Conservation (phyloP, 176 grass and related monocot genomes). For the Phyllostachys edulis region DNA sequence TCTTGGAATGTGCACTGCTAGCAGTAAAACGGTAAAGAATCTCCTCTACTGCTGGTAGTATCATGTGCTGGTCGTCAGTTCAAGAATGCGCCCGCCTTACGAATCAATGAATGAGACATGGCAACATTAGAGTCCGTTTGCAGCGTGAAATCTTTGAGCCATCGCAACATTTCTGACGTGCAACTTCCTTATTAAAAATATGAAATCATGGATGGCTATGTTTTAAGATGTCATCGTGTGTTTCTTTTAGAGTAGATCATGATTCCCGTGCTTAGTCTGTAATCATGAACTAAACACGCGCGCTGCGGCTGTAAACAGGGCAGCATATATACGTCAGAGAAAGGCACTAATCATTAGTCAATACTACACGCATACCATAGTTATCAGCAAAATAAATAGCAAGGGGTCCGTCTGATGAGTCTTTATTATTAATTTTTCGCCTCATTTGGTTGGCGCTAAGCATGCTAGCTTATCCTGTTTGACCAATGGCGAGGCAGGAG, state of each 20-base stretch:
- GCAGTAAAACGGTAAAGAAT: constrained; percentile 8
- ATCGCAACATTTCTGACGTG: too few relatives aligned
- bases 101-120: too few relatives aligned
- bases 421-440: not conserved
- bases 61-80: not conserved
- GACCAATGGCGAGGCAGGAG: constrained; percentile 23
- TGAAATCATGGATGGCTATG: too few relatives aligned
- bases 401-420: not conserved
- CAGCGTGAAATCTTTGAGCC: not conserved
- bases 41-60: not conserved
- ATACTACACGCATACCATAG: too few relatives aligned
- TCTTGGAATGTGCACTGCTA: not conserved
- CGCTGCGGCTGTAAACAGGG: too few relatives aligned
- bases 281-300: too few relatives aligned
- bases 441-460: not conserved
- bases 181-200: too few relatives aligned
- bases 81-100: not conserved
- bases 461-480: constrained; percentile 30
- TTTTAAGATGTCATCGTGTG: too few relatives aligned
- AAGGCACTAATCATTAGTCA: too few relatives aligned
- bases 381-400: not conserved
- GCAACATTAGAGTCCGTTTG: not conserved
- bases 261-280: not conserved
- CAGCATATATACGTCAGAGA: too few relatives aligned
- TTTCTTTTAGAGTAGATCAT: too few relatives aligned